Evolutionary conservation across 306 rosid genomes (phyloP).

Genomic region (Hylodesmum podocarpum): DNA sequence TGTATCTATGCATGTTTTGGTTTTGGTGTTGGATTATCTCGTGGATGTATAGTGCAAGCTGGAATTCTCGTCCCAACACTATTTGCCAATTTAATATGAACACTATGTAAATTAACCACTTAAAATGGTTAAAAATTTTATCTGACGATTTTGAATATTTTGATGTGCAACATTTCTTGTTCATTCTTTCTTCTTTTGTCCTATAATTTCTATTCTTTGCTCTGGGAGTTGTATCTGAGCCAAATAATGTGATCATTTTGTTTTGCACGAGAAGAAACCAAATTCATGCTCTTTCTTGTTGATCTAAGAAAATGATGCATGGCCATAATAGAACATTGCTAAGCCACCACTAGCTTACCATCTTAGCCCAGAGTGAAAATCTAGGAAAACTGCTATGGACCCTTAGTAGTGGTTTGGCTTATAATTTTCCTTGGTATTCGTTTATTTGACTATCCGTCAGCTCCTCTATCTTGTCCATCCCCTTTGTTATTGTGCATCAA

Average conservation of each 20-base stretch:
- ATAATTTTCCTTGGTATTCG: neutral
- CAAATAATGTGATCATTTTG: neutral
- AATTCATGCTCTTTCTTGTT: neutral
- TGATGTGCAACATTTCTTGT: neutral
- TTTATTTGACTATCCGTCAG: neutral
- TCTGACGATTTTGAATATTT: constrained; percentile 6
- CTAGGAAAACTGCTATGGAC: neutral
- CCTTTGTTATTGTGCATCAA: neutral
- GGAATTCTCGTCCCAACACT: neutral
- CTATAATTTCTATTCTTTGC: neutral
- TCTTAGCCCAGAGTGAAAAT: neutral
- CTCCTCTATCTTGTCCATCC: neutral
- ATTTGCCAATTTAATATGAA: neutral
- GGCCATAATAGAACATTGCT: neutral
- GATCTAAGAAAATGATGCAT: neutral
- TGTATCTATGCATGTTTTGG: constrained; percentile 2
- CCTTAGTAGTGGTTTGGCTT: neutral
- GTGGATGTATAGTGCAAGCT: neutral
- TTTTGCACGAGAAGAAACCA: too few relatives aligned
- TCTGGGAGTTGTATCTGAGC: neutral
- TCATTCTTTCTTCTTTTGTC: neutral
- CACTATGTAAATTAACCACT: neutral
- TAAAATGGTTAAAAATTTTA: neutral
- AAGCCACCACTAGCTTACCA: too few relatives aligned
- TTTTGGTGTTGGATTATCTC: neutral